Base-by-base conservation (phyloP, 2,329 filamentous ascomycete genomes). In the Colletotrichum somersetense region DNA sequence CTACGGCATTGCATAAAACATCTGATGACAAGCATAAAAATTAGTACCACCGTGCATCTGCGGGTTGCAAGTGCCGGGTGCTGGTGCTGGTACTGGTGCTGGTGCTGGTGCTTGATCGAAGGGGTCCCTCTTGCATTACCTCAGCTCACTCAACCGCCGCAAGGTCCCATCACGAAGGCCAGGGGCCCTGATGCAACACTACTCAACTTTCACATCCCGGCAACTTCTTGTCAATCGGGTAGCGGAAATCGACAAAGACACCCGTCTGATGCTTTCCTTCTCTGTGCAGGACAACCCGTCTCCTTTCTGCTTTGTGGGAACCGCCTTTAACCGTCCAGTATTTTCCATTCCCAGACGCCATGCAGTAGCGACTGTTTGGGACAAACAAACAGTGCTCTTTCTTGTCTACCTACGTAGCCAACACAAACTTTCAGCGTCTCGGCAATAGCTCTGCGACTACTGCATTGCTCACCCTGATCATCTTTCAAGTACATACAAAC, bases 161-260 rank as follows among this genome's bases (percentile, higher is more conserved):
- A 56, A 38, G 53, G 55, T 26, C 55, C 55, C 38, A 58, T 58
- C 38, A 26, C 38, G 56, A 35, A 42, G 20, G 20, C 38, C n/a
- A 58, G 56, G 56, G 33, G 12, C n/a, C 55, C 55, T n/a, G 33
- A 40, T 42, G 35, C 35, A 38, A 58, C n/a, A 40, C 55, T 16
- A n/a, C n/a, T 40, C 55, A 58, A 18, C 55, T 40, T 58, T n/a
- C n/a, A 42, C 35, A 26, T 42, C 35, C n/a, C 38, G 33, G 38
- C 56, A 58, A 58, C 38, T 42, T 26, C 35, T 58, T 58, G 3
- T 38, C n/a, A 14, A 26, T 10, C 23, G n/a, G 14, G 23, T 40
- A 30, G 56, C 18, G n/a, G 38, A 42, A 58, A 58, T 38, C 38
- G 16, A 42, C 56, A 58, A 16, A 42, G n/a, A 42, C 52, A 14